Conservation (phyloP, 2,329 filamentous ascomycete species). For the Hortaea sp. region DNA sequence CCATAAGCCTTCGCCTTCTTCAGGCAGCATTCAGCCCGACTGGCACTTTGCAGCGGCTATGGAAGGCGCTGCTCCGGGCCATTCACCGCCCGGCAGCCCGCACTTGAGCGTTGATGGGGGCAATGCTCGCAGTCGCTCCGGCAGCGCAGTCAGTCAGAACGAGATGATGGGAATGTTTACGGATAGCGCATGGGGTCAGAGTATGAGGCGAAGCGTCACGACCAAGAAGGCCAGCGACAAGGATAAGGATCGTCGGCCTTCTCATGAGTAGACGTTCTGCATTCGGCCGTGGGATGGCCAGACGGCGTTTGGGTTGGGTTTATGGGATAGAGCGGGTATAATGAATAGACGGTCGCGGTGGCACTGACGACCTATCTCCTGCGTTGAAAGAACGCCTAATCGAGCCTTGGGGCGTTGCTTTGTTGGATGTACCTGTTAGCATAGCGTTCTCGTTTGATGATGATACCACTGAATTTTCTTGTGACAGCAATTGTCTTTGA, state of each 20-base stretch:
- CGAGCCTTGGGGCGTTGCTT: not conserved
- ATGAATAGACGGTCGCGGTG: not conserved
- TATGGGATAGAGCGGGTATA: not conserved
- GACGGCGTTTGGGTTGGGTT: not conserved
- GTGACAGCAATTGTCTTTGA: too few species aligned
- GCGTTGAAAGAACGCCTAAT: too few species aligned
- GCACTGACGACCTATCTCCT: not conserved
- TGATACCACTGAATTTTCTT: not conserved
- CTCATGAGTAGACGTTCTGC: conserved; percentile 7
- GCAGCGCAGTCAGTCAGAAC: conserved; percentile 61
- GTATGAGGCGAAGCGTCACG: conserved; percentile 80
- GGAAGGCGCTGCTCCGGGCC: conserved; percentile 25
- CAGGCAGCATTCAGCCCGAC: conserved; percentile 26
- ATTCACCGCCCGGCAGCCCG: conserved; percentile 20
- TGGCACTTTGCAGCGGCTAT: conserved; percentile 39
- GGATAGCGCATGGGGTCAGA: conserved; percentile 87
- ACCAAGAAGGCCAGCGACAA: conserved; percentile 34
- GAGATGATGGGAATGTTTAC: conserved; percentile 79
- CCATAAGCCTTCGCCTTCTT: conserved; percentile 16
- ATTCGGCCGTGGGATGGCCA: not conserved
- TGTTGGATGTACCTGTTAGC: not conserved
- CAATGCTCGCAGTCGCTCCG: conserved; percentile 46
- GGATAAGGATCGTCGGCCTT: conserved; percentile 6
- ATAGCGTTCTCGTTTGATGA: conserved; percentile 1
- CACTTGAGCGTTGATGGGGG: conserved; percentile 4